These are phyloP conservation scores for Phytophthora brassicae DNA, from an alignment of 352 stramenopile species.

Conservation along the genomic window DNA sequence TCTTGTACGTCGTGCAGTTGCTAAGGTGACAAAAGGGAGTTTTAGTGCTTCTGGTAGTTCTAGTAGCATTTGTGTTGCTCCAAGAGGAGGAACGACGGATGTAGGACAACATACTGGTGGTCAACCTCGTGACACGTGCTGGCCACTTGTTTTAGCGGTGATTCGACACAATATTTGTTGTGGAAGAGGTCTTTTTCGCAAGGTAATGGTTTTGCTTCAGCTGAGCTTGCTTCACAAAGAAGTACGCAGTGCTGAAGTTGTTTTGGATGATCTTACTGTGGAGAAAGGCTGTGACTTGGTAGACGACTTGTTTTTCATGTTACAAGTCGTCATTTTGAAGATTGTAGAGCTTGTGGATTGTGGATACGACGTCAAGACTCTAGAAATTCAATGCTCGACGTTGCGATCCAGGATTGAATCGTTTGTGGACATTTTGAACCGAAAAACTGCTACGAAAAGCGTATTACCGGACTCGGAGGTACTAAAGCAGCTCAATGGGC, in stretches of 20 bases:
- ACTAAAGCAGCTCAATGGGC: conserved; percentile 13
- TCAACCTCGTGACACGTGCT: conserved; percentile 47
- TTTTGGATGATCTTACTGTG: conserved; percentile 3
- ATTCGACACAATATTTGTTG: conserved; percentile 40
- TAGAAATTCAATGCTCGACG: conserved; percentile 9
- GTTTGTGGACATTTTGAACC: conserved; percentile 24
- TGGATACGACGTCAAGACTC: conserved; percentile 15
- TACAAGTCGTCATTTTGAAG: conserved; percentile 13
- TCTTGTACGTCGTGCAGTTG: conserved; percentile 24
- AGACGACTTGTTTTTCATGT: conserved; percentile 30
- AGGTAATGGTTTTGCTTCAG: conserved; percentile 38
- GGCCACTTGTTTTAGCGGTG: conserved; percentile 44
- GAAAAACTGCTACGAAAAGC: neutral
- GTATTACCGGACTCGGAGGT: neutral
- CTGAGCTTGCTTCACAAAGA: conserved; percentile 18
- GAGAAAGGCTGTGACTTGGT: conserved; percentile 8
- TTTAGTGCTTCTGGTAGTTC: neutral
- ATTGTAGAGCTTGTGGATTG: conserved; percentile 17
- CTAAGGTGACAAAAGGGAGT: conserved; percentile 1
- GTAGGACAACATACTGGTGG: conserved; percentile 56
- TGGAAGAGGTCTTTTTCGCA: conserved; percentile 34
- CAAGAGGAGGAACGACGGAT: conserved; percentile 45
- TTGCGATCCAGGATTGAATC: conserved; percentile 19
- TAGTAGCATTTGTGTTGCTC: neutral
- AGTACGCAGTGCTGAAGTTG: conserved; percentile 2